These are phyloP conservation scores for Albugo candida DNA, from an alignment of 352 stramenopile species.

Conservation along the genomic window DNA sequence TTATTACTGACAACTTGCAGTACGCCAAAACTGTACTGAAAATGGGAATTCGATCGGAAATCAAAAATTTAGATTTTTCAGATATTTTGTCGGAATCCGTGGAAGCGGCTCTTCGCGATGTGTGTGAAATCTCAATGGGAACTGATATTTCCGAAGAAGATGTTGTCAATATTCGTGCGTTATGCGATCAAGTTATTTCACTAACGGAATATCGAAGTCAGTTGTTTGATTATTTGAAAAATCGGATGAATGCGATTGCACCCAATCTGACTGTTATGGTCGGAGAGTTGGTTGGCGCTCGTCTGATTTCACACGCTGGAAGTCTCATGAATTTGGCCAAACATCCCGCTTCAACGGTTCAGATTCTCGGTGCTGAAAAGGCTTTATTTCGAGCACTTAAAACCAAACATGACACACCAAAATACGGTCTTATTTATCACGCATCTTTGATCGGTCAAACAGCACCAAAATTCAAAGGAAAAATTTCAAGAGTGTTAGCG, in stretches of 20 bases:
- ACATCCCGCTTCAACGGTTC: slow-evolving; percentile 95
- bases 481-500: slow-evolving; percentile 96
- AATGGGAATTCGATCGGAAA: slow-evolving; percentile 85
- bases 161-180: slow-evolving; percentile 90
- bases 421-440: slow-evolving; percentile 99
- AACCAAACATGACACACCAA: slow-evolving; percentile 99
- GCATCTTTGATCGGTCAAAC: slow-evolving; percentile 98
- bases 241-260: slow-evolving; percentile 99
- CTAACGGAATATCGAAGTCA: slow-evolving; percentile 84
- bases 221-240: slow-evolving; percentile 99
- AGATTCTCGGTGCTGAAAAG: slow-evolving; percentile 99
- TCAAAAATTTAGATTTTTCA: slow-evolving; percentile 86
- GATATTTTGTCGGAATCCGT: slow-evolving; percentile 80
- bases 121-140: slow-evolving; percentile 98
- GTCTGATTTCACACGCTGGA: slow-evolving; percentile 98
- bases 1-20: slow-evolving; percentile 96
- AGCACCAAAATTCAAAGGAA: slow-evolving; percentile 99
- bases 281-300: slow-evolving; percentile 95
- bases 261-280: slow-evolving; percentile 99
- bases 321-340: slow-evolving; percentile 99
- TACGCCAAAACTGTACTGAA: slow-evolving; percentile 96
- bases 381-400: slow-evolving; percentile 99
- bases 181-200: slow-evolving; percentile 84
- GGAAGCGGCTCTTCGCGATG: slow-evolving; percentile 91
- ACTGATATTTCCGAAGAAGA: slow-evolving; percentile 99